Base-by-base conservation (phyloP, 306 rosid species). In the Dalbergia oliveri region DNA sequence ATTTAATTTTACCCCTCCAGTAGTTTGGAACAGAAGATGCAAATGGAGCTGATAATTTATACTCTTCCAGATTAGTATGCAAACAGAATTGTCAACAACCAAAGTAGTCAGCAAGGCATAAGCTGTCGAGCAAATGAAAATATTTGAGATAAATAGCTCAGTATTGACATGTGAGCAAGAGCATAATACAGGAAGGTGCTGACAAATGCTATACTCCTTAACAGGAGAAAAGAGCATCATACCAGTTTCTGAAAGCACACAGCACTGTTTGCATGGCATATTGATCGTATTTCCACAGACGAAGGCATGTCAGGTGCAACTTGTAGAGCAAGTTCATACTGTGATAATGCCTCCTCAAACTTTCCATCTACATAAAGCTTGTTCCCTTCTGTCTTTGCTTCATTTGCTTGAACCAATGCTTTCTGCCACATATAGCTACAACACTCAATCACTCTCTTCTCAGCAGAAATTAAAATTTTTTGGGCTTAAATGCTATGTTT, bases 341-440 rank as follows among this genome's bases (percentile, higher is more conserved):
- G 83, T 6, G 75, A 77, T 15, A 91, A 64, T 19, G 99, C 99
- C 88, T 93, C 98, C 81, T 91, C 96, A 81, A 79, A 95, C 70
- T 84, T 87, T 35, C 91, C 97, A 37, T 82, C 85, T 51, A 85
- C 87, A 81, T 87, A 95, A 67, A 86, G 84, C 37, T 83, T 83
- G 80, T 95, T 95, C 69, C 99, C 99, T 86, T 89, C 95, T 72
- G 85, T 9, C 80, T 93, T 94, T 0, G 93, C 91, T 58, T 88
- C 91, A 80, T 88, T 94, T 57, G 97, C 97, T 88, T 85, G 83
- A 67, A 66, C 88, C 71, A 94, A 77, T 26, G 94, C 89, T 85
- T 91, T 93, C 94, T 92, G 90, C 35, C 21, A 60, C 70, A 73
- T 1, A 78, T 39, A 58, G 21, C 23, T 50, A 44, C 31, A 56